These are phyloP conservation scores for Saccharomycopsis vini DNA, from an alignment of 805 yeast genomes.

Conservation along the genomic window DNA sequence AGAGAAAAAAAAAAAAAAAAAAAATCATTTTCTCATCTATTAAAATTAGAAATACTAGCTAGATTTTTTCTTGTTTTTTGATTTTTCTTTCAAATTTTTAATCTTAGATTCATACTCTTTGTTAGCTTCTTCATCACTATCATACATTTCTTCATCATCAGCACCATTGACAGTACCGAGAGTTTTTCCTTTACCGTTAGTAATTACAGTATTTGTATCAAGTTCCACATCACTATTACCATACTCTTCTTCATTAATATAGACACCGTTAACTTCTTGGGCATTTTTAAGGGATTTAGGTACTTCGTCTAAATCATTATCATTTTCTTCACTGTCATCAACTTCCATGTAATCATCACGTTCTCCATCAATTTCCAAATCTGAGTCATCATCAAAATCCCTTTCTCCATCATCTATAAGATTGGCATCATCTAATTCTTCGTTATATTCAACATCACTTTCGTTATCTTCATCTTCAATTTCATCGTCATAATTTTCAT, in stretches of 20 bases:
- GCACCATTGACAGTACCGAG: too few species aligned
- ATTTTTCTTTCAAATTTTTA: constrained; percentile 1
- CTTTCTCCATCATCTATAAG: constrained; percentile 41
- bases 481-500: constrained; percentile 26
- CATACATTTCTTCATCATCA: constrained; percentile 25
- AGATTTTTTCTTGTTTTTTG: neutral
- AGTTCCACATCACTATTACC: constrained; percentile 33
- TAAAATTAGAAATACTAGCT: neutral
- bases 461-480: constrained; percentile 24
- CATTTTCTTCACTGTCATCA: constrained; percentile 25
- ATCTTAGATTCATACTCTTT: constrained; percentile 22
- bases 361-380: constrained; percentile 28
- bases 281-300: constrained; percentile 22
- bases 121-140: constrained; percentile 20
- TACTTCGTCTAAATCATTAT: constrained; percentile 15
- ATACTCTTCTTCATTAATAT: constrained; percentile 22
- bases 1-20: too few species aligned
- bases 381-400: constrained; percentile 30
- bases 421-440: constrained; percentile 47
- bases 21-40: neutral
- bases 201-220: constrained; percentile 17
- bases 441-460: constrained; percentile 60
- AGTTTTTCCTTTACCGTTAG: too few species aligned
- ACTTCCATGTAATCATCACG: constrained; percentile 28
- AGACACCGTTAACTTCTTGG: constrained; percentile 24